A percentile compares a stretch with the other conserved stretches of the same genome.
These are phyloP conservation scores for Prunus salicina DNA, from an alignment of 306 rosid genomes.

Conservation along the genomic window DNA sequence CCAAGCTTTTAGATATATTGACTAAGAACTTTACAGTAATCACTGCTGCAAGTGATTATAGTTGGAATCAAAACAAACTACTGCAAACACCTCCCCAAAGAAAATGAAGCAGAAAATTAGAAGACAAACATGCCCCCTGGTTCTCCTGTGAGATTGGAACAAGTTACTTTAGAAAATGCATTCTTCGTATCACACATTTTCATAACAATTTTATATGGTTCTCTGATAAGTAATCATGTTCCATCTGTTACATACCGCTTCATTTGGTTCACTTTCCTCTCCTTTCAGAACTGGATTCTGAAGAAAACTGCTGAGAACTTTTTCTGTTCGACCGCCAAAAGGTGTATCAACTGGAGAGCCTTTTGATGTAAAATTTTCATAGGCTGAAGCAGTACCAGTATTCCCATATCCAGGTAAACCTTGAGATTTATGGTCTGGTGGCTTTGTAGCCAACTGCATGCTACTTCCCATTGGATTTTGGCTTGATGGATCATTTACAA, in stretches of 20 bases:
- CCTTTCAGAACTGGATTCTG: slow-evolving; percentile 77
- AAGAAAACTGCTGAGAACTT: slow-evolving; percentile 67
- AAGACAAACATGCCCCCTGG: background rate
- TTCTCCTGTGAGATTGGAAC: background rate
- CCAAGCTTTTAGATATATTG: background rate
- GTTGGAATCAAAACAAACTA: background rate
- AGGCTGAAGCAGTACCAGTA: slow-evolving; percentile 34
- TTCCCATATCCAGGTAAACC: slow-evolving; percentile 43
- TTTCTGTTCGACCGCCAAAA: slow-evolving; percentile 66
- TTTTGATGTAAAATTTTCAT: slow-evolving; percentile 39
- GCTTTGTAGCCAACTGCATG: slow-evolving; percentile 43
- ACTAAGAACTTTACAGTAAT: no score
- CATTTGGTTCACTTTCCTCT: slow-evolving; percentile 41
- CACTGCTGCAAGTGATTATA: background rate
- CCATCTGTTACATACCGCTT: slow-evolving; percentile 47
- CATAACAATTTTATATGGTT: background rate
- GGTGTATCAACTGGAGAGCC: slow-evolving; percentile 38
- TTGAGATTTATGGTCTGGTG: slow-evolving; percentile 39
- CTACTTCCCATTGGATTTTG: slow-evolving; percentile 48
- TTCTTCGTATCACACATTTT: no score
- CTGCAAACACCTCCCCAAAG: background rate
- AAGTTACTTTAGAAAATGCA: background rate
- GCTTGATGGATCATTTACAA: slow-evolving; percentile 28
- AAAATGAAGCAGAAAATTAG: background rate
- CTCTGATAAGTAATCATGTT: background rate